Conservation (phyloP, 2,329 filamentous ascomycete species). For the Xylaria sp. region DNA sequence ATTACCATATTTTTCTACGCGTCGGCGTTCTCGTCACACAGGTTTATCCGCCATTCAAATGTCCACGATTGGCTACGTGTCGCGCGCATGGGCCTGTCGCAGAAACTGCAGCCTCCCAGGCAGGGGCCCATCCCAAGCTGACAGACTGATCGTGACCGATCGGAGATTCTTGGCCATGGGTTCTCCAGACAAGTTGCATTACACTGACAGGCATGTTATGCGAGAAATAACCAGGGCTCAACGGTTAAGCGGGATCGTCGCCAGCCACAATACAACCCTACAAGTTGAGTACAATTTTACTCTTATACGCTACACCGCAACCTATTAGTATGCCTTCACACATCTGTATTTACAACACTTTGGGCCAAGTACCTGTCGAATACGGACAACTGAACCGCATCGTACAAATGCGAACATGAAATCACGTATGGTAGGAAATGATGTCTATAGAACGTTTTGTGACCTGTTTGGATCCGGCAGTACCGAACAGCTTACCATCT, state of each 20-base stretch:
- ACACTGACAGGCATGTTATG: conserved; percentile 37
- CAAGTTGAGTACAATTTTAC: conserved; percentile 23
- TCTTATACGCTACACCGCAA: conserved; percentile 8
- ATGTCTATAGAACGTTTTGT: not conserved
- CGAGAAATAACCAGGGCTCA: conserved; percentile 37
- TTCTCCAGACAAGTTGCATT: conserved; percentile 36
- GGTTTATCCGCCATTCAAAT: conserved; percentile 18
- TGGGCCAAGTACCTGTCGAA: not conserved
- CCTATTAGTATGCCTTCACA: conserved; percentile 7
- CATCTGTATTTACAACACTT: conserved; percentile 1
- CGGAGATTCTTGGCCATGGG: conserved; percentile 34
- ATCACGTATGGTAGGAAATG: not conserved
- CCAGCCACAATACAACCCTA: conserved; percentile 40
- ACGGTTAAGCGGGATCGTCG: conserved; percentile 40
- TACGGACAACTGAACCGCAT: not conserved
- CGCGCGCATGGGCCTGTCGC: conserved; percentile 38
- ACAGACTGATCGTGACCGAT: conserved; percentile 34
- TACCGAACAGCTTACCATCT: not conserved
- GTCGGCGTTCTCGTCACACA: conserved; percentile 21
- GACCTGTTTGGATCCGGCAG: not conserved
- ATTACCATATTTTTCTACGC: conserved; percentile 10
- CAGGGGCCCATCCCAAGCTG: conserved; percentile 30
- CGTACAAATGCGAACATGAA: not conserved
- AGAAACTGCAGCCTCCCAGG: conserved; percentile 36
- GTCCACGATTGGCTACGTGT: conserved; percentile 34